These are phyloP conservation scores for Parastagonospora avenae DNA, from an alignment of 2,329 filamentous ascomycete species.

Conservation along the genomic window DNA sequence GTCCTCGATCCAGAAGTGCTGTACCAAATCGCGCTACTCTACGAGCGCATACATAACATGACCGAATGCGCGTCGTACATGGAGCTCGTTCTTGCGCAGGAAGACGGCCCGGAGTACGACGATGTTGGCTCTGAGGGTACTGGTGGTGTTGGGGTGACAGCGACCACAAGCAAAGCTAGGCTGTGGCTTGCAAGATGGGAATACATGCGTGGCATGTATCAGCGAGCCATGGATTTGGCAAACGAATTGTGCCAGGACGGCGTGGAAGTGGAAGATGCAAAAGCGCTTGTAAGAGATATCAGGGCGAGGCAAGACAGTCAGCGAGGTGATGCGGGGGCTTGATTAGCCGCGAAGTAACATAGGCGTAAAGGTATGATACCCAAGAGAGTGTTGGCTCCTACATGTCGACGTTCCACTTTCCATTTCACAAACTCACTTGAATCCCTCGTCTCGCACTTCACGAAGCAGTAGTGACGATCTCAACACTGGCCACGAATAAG, in stretches of 20 bases:
- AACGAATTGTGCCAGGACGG: slow-evolving; percentile 95
- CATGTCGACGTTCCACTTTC: neutral
- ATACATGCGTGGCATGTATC: slow-evolving; percentile 75
- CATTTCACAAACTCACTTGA: no score
- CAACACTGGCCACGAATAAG: no score
- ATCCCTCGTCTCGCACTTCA: no score
- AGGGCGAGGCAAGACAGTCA: slow-evolving; percentile 70
- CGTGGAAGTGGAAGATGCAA: slow-evolving; percentile 95
- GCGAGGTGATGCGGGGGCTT: slow-evolving; percentile 18
- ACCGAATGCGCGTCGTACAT: slow-evolving; percentile 90
- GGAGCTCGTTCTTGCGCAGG: slow-evolving; percentile 92
- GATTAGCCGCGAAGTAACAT: neutral
- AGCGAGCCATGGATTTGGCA: slow-evolving; percentile 77
- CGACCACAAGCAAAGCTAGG: slow-evolving; percentile 87
- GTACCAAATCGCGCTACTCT: slow-evolving; percentile 86
- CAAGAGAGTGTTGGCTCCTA: neutral
- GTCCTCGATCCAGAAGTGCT: slow-evolving; percentile 89
- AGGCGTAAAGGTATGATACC: slow-evolving; percentile 18
- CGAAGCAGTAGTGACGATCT: no score
- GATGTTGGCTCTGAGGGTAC: slow-evolving; percentile 46
- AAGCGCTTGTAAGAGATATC: slow-evolving; percentile 86
- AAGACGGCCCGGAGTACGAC: slow-evolving; percentile 67
- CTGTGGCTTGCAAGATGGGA: slow-evolving; percentile 91
- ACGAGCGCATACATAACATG: slow-evolving; percentile 78
- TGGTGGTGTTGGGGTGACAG: slow-evolving; percentile 80